Evolutionary conservation across 148 eudicot genomes (phyloP), one percentile per base, ranked within the genome.

Genomic region (Silene latifolia): DNA sequence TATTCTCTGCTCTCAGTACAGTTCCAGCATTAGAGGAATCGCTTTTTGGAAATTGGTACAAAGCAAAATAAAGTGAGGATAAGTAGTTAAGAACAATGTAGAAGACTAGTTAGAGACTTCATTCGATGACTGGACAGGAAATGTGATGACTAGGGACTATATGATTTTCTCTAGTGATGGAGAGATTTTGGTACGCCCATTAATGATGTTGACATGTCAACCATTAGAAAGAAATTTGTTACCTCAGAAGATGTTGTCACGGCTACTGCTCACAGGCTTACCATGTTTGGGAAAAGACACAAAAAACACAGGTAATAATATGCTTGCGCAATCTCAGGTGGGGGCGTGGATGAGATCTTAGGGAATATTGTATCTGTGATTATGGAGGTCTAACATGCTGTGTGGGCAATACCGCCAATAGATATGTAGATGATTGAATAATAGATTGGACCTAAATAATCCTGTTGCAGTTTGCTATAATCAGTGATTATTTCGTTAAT

Each of bases 121-220:
- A 46, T 77, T 87, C 42, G 88, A 86, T 86, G 90, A 90, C 59
- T 88, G 90, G 95, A 88, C 71, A n/a, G 77, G 81, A 65, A 83
- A 74, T 76, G 81, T 80, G 75, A 83, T 77, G 21, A 32, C 76
- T 77, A 67, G 77, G 65, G 89, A 80, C 60, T 80, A 86, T 76
- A 57, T 78, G 59, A 71, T 74, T 69, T n/a, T n/a, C n/a, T n/a
- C n/a, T n/a, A n/a, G n/a, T n/a, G n/a, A n/a, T n/a, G n/a, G n/a
- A n/a, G n/a, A n/a, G n/a, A n/a, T n/a, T n/a, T n/a, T n/a, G n/a
- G n/a, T n/a, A n/a, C n/a, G n/a, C n/a, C n/a, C n/a, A n/a, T n/a
- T n/a, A n/a, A n/a, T n/a, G n/a, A n/a, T n/a, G n/a, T n/a, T n/a
- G n/a, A n/a, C n/a, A n/a, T 90, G 80, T 89, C 96, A 18, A 72